phyloP scores from a whole-genome alignment of 495 filamentous ascomycete genomes.

The Talaromyces trachyspermus region DNA sequence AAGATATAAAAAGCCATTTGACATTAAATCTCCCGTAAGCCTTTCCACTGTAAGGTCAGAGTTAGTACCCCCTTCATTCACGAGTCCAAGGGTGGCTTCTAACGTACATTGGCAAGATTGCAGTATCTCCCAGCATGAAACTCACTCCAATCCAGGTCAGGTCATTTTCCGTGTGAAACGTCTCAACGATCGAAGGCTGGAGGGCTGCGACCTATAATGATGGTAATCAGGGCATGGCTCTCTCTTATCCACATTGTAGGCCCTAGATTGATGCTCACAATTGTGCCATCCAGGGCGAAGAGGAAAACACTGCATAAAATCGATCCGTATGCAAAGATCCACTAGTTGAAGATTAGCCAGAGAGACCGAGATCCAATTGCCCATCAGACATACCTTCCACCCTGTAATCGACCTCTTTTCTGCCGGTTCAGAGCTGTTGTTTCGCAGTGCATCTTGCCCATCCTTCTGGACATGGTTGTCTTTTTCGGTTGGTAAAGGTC shows the following conservation, averaged over 20 bases:
- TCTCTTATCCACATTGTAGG: too few relatives aligned
- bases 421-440: too few relatives aligned
- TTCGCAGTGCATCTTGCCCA: too few relatives aligned
- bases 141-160: slow-evolving; percentile 50
- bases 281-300: slow-evolving; percentile 53
- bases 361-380: too few relatives aligned
- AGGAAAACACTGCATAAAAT: too few relatives aligned
- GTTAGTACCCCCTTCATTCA: background rate
- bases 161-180: slow-evolving; percentile 43
- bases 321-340: too few relatives aligned
- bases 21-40: slow-evolving; percentile 44
- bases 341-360: too few relatives aligned
- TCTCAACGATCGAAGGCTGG: slow-evolving; percentile 43
- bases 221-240: background rate
- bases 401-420: too few relatives aligned
- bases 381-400: too few relatives aligned
- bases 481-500: too few relatives aligned
- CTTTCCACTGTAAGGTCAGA: slow-evolving; percentile 33
- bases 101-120: slow-evolving; percentile 34
- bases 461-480: too few relatives aligned
- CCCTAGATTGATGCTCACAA: too few relatives aligned
- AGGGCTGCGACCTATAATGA: slow-evolving; percentile 42
- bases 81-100: background rate
- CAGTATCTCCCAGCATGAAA: slow-evolving; percentile 43
- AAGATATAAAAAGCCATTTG: slow-evolving; percentile 46